Conservation (phyloP, 2,329 filamentous ascomycete species). For the Podosphaera aphanis region DNA sequence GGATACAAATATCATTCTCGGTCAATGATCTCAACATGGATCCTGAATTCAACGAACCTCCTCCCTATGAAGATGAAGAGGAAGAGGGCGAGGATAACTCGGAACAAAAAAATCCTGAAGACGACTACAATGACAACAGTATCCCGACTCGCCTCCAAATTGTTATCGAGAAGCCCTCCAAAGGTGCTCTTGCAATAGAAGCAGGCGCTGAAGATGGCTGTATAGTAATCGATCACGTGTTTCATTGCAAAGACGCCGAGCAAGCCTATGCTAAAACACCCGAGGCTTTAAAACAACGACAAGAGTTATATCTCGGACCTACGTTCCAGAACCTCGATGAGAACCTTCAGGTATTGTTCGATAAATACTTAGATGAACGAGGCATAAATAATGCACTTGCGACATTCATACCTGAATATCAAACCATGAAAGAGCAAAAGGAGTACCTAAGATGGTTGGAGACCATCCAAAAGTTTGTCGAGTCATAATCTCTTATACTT, state of each 20-base stretch:
- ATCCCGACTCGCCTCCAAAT: conserved; percentile 68
- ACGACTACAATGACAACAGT: conserved; percentile 28
- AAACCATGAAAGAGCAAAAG: conserved; percentile 94
- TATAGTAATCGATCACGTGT: conserved; percentile 75
- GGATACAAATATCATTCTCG: conserved; percentile 62
- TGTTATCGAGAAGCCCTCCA: conserved; percentile 65
- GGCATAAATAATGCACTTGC: conserved; percentile 73
- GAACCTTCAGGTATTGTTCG: conserved; percentile 76
- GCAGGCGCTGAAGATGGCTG: conserved; percentile 65
- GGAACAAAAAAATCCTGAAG: conserved; percentile 31
- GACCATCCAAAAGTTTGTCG: conserved; percentile 68
- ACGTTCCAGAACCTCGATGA: conserved; percentile 88
- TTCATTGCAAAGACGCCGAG: conserved; percentile 59
- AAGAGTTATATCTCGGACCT: conserved; percentile 68
- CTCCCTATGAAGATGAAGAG: conserved; percentile 28
- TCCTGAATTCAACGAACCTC: conserved; percentile 28
- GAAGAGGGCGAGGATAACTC: conserved; percentile 30
- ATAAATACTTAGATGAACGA: conserved; percentile 85
- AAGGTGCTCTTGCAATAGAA: conserved; percentile 71
- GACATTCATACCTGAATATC: conserved; percentile 83
- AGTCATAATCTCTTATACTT: conserved; percentile 37
- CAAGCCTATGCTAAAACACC: conserved; percentile 54
- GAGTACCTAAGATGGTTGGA: conserved; percentile 85
- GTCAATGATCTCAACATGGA: conserved; percentile 58
- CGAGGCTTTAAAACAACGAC: conserved; percentile 53